phyloP scores from a whole-genome alignment of 345 rosid genomes.

The Brassica cretica region DNA sequence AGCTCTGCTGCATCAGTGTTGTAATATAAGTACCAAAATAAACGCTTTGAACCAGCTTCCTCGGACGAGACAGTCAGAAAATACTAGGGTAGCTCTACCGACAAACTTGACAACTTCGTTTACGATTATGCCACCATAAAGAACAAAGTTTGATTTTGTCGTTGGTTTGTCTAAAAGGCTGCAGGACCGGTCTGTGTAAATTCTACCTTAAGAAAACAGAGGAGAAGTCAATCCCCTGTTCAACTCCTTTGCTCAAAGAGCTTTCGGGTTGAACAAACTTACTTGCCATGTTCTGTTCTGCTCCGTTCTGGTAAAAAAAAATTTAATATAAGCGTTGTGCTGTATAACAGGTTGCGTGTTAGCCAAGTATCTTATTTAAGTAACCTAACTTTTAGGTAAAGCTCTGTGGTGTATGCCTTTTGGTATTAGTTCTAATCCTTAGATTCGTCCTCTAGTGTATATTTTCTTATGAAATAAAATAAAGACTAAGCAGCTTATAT shows the following conservation, averaged over 20 bases:
- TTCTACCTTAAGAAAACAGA: conserved; percentile 25
- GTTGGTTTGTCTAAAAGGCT: conserved; percentile 61
- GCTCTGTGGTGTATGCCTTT: background rate
- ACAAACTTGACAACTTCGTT: conserved; percentile 46
- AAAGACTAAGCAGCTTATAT: background rate
- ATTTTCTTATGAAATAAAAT: conserved; percentile 15
- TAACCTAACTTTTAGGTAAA: conserved; percentile 19
- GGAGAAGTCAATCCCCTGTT: conserved; percentile 24
- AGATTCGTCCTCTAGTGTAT: conserved; percentile 21
- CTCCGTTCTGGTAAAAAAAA: background rate
- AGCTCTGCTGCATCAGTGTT: background rate
- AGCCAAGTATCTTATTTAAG: background rate
- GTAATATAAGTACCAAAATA: background rate
- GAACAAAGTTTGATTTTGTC: conserved; percentile 8
- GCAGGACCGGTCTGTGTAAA: conserved; percentile 66
- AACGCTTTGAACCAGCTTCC: background rate
- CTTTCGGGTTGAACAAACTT: background rate
- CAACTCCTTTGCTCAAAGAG: too few species aligned
- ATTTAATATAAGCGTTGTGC: background rate
- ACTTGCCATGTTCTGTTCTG: background rate
- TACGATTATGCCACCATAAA: conserved; percentile 44
- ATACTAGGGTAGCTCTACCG: conserved; percentile 38
- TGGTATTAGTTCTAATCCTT: background rate
- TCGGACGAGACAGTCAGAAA: conserved; percentile 42
- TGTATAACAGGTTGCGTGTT: background rate